A percentile compares a stretch with the other conserved stretches of the same genome.
phyloP scores from a whole-genome alignment of 176 grass and related monocot genomes.

The Oryza rufipogon region DNA sequence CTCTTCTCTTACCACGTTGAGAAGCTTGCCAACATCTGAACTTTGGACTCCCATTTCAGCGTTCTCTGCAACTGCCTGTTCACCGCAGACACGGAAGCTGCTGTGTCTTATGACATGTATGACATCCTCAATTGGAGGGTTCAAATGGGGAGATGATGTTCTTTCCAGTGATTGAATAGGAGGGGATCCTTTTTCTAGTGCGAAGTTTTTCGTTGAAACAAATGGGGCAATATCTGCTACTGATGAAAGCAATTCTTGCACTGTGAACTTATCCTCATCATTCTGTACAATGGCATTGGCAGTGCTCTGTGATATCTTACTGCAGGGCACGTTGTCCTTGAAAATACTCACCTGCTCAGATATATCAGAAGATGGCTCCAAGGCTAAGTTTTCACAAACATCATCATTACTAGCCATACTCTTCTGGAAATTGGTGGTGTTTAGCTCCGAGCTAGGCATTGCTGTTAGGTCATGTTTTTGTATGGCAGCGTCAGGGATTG shows the following conservation, averaged over 20 bases:
- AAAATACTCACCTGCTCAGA: constrained; percentile 60
- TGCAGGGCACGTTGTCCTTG: constrained; percentile 59
- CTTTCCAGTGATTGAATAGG: constrained; percentile 52
- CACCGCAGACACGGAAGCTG: constrained; percentile 58
- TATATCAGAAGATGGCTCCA: constrained; percentile 54
- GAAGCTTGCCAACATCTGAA: constrained; percentile 39
- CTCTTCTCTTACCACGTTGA: constrained; percentile 63
- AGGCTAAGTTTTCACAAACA: constrained; percentile 34
- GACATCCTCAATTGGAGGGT: constrained; percentile 68
- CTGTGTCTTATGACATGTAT: constrained; percentile 92
- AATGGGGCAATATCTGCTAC: constrained; percentile 55
- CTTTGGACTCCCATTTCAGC: constrained; percentile 37
- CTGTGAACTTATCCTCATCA: constrained; percentile 88
- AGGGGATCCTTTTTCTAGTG: constrained; percentile 35
- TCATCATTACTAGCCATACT: constrained; percentile 53
- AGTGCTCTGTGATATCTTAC: constrained; percentile 39
- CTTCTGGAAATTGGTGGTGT: constrained; percentile 59
- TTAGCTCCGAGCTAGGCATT: constrained; percentile 52
- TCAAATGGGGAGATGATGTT: constrained; percentile 46
- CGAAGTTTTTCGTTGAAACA: constrained; percentile 45
- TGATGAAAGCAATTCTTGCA: constrained; percentile 85
- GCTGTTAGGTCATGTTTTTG: constrained; percentile 45
- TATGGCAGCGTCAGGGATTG: constrained; percentile 35
- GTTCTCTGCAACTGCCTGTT: constrained; percentile 44
- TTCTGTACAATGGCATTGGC: constrained; percentile 26